phyloP scores from a whole-genome alignment of 208 protist genomes.

The Acanthamoeba lenticulata region DNA sequence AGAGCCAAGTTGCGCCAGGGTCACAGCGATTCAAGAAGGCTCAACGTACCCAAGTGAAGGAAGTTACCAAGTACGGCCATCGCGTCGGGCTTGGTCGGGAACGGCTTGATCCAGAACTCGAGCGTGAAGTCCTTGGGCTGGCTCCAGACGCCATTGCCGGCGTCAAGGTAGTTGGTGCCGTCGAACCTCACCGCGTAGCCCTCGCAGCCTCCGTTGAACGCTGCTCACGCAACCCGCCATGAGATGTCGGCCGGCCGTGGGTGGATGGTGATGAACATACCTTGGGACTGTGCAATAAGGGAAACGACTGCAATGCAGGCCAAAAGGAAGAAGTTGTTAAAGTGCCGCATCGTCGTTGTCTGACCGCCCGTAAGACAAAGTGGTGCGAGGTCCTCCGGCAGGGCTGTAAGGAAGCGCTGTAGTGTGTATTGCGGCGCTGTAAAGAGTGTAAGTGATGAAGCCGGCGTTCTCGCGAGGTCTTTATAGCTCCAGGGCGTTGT shows the following conservation, averaged over 20 bases:
- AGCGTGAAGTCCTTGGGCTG: neutral
- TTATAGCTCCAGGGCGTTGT: neutral
- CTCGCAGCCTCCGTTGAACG: neutral
- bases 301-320: neutral
- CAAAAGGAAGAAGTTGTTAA: neutral
- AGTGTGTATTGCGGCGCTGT: neutral
- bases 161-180: neutral
- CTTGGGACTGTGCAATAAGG: neutral
- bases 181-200: neutral
- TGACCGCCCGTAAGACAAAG: no score
- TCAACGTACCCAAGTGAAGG: neutral
- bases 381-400: no score
- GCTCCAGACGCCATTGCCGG: neutral
- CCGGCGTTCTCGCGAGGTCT: no score
- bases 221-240: neutral
- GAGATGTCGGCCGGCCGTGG: neutral
- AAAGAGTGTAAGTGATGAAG: no score
- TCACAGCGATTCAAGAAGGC: no score
- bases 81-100: neutral
- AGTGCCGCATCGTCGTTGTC: no score
- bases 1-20: neutral
- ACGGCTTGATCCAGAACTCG: conserved; percentile 31
- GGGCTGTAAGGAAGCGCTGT: neutral
- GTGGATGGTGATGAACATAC: neutral
- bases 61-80: neutral